Evolutionary conservation across 2,329 filamentous ascomycete species (phyloP), one percentile per base, ranked within the genome.

Genomic region (Colletotrichum sp.): DNA sequence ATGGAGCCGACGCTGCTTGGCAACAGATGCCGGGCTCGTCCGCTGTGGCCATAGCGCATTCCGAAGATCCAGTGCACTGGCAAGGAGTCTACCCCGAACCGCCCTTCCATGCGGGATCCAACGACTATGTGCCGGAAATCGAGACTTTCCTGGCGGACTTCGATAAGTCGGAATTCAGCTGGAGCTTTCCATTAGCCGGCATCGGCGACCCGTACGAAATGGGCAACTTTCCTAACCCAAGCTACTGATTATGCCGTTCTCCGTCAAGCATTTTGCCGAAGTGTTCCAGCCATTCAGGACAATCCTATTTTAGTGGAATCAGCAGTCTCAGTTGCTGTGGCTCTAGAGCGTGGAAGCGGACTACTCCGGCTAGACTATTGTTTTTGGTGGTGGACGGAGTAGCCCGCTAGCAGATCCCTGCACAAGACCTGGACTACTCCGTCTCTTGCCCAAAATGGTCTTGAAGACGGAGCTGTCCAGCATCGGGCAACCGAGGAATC

Each of bases 91-190:
- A 75, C 36, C 61, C 48, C 16, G 61, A 63, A 4, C 34, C 34
- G 5, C 8, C 72, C 2, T 72, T 63, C 43, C 72, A 61, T 16
- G 5, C 30, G 5, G 55, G 36, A 15, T n/a, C 36, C 16, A 34
- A 60, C 13, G 72, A 75, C 15, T 72, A 61, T 15, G 55, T 72
- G 4, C 75, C 75, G 24, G 75, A 77, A 55, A 75, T 77, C 18
- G 72, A 76, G 52, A 61, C 18, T 16, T 77, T 76, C 18, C 60
- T 77, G 15, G 75, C 75, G 21, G 75, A 77, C 43, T 77, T 77
- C n/a, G 68, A 67, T 34, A 72, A 68, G 43, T 75, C 75, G 24
- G 66, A 75, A 28, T 76, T 77, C 55, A 77, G 69, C 60, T 77
- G 75, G 75, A 76, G 64, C 58, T 70, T 77, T 55, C 73, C 73